Base-by-base conservation (phyloP, 345 rosid species). In the Moricandia moricandioides region DNA sequence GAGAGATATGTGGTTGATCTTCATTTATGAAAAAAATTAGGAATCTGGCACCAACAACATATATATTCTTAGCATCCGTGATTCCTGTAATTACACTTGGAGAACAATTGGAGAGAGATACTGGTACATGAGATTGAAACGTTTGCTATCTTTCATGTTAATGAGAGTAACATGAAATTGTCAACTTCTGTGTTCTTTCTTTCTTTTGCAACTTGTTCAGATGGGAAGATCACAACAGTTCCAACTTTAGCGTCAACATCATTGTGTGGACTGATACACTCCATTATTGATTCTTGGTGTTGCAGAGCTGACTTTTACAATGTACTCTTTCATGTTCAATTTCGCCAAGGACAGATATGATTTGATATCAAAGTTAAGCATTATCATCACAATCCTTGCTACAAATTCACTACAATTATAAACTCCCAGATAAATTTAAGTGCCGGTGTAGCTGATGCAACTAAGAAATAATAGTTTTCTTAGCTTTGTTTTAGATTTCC, bases 281-380 rank as follows among this genome's bases (percentile, higher is more conserved):
- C 98, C 17, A 77, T 89, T 34, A 45, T 87, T 26, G 98, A 21
- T 21, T 21, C 24, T 21, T 21, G 24, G 24, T 21, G 98, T 93
- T 55, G 98, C 98, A 43, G 98, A 93, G 83, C 98, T 96, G 56
- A 93, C 98, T 51, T 94, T 93, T 9, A 85, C 91, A 43, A 91
- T 93, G 97, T 93, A 93, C 81, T 89, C 96, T n/a, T 93, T 89
- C 84, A 84, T 93, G 96, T 93, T 89, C 86, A 85, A 88, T 60
- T 94, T 94, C 64, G 96, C 90, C 3, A 94, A 94, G 74, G 87
- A 72, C 64, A 83, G 90, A 78, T 72, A 85, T n/a, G 95, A 88
- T 54, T 85, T 94, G 90, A 96, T 39, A 39, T 39, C 45, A 39
- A 39, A 39, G 5, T 39, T 10, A 39, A 39, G 45, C 13, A 39